Conservation (phyloP, 495 filamentous ascomycete genomes). For the Penicillium coprophilum region DNA sequence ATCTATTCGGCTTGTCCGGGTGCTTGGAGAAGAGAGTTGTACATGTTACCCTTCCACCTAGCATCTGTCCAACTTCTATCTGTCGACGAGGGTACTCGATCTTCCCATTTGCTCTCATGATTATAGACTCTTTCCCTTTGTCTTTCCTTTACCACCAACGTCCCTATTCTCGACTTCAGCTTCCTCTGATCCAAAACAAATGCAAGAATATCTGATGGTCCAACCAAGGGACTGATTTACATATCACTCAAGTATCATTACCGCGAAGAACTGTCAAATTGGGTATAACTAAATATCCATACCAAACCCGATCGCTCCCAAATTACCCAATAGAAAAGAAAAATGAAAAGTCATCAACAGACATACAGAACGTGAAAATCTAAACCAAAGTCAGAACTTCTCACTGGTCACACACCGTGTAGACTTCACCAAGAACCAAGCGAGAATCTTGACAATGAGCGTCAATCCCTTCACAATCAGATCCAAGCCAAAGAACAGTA, state of each 20-base stretch:
- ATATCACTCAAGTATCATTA: neutral
- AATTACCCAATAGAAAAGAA: neutral
- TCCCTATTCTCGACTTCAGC: too few species aligned
- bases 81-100: too few species aligned
- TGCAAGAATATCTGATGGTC: too few species aligned
- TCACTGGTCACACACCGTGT: constrained; percentile 43
- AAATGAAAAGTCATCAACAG: neutral
- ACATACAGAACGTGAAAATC: neutral
- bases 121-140: too few species aligned
- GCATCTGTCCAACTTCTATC: too few species aligned
- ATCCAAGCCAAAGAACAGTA: constrained; percentile 42
- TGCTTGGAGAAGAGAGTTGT: too few species aligned
- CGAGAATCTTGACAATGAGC: constrained; percentile 37
- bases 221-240: too few species aligned
- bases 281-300: constrained; percentile 7
- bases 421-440: constrained; percentile 41
- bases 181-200: too few species aligned
- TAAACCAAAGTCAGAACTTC: constrained; percentile 34
- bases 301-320: neutral
- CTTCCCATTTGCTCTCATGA: too few species aligned
- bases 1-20: too few species aligned
- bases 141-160: too few species aligned
- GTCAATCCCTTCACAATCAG: constrained; percentile 39
- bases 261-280: constrained; percentile 9
- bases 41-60: too few species aligned